Conservation (phyloP, 768 basidiomycete genomes). For the Calocybe indica region DNA sequence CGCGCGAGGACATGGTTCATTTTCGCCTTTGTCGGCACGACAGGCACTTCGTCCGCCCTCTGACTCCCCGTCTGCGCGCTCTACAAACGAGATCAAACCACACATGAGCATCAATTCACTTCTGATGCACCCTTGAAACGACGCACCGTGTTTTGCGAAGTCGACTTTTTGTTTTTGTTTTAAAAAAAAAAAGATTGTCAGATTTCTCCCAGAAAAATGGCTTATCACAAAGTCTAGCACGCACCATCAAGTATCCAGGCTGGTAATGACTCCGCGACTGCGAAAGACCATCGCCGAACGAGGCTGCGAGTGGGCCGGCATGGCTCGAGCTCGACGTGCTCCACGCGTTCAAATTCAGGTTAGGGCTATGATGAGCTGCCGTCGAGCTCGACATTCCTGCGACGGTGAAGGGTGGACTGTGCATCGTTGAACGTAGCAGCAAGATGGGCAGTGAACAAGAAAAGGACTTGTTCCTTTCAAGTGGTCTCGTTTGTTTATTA, state of each 20-base stretch:
- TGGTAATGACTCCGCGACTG: slow-evolving; percentile 77
- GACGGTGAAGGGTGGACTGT: slow-evolving; percentile 41
- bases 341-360: slow-evolving; percentile 38
- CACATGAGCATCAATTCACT: neutral
- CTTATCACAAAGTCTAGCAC: slow-evolving; percentile 10
- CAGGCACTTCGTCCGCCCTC: slow-evolving; percentile 66
- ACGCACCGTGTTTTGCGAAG: slow-evolving; percentile 55
- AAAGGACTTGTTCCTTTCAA: no score
- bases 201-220: neutral
- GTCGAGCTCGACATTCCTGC: slow-evolving; percentile 56
- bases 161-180: slow-evolving; percentile 33
- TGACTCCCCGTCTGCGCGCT: slow-evolving; percentile 49
- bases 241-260: slow-evolving; percentile 74
- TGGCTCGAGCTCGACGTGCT: slow-evolving; percentile 35
- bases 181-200: neutral
- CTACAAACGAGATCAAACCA: slow-evolving; percentile 14
- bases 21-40: slow-evolving; percentile 78
- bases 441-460: no score
- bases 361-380: slow-evolving; percentile 40
- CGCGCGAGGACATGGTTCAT: slow-evolving; percentile 65
- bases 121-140: neutral
- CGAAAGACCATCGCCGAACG: slow-evolving; percentile 61
- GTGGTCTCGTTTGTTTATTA: no score
- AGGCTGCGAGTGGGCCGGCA: slow-evolving; percentile 33
- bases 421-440: no score